These are phyloP conservation scores for Pestalotiopsis sp. DNA, from an alignment of 2,329 filamentous ascomycete species.

Conservation along the genomic window DNA sequence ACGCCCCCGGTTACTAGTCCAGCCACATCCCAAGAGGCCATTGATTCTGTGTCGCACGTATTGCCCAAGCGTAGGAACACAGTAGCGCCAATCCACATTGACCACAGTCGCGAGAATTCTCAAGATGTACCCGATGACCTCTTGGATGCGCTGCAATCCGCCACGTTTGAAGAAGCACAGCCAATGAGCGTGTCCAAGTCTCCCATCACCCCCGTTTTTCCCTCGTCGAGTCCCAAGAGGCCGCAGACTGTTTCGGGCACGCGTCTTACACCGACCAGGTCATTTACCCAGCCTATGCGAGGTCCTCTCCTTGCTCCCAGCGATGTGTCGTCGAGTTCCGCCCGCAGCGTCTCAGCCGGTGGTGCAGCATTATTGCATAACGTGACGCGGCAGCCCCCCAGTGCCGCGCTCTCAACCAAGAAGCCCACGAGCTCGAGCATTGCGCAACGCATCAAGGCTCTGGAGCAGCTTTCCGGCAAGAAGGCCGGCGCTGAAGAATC, in stretches of 20 bases:
- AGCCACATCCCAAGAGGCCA: slow-evolving; percentile 7
- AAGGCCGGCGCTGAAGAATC: slow-evolving; percentile 30
- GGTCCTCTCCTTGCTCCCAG: slow-evolving; percentile 47
- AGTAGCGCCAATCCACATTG: slow-evolving; percentile 60
- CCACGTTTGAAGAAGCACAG: slow-evolving; percentile 81
- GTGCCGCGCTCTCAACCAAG: slow-evolving; percentile 60
- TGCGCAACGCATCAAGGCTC: slow-evolving; percentile 89
- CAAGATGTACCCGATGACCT: slow-evolving; percentile 68
- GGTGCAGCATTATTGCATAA: slow-evolving; percentile 57
- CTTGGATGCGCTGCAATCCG: slow-evolving; percentile 83
- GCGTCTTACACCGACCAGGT: slow-evolving; percentile 40
- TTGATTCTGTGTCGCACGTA: slow-evolving; percentile 21
- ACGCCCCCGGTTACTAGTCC: slow-evolving; percentile 13
- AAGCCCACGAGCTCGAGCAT: slow-evolving; percentile 89
- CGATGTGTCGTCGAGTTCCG: slow-evolving; percentile 48
- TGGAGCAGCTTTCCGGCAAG: slow-evolving; percentile 73
- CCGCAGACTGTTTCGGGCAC: slow-evolving; percentile 18
- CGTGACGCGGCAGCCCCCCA: slow-evolving; percentile 52
- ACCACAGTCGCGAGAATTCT: slow-evolving; percentile 38
- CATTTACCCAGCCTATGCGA: slow-evolving; percentile 52
- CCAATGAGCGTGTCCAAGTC: slow-evolving; percentile 79
- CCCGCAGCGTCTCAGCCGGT: slow-evolving; percentile 59
- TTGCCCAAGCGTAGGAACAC: slow-evolving; percentile 38
- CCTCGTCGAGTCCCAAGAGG: slow-evolving; percentile 31
- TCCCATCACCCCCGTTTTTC: slow-evolving; percentile 71